These are phyloP conservation scores for Penicillium sp. DNA, from an alignment of 2,329 filamentous ascomycete genomes.

Conservation along the genomic window DNA sequence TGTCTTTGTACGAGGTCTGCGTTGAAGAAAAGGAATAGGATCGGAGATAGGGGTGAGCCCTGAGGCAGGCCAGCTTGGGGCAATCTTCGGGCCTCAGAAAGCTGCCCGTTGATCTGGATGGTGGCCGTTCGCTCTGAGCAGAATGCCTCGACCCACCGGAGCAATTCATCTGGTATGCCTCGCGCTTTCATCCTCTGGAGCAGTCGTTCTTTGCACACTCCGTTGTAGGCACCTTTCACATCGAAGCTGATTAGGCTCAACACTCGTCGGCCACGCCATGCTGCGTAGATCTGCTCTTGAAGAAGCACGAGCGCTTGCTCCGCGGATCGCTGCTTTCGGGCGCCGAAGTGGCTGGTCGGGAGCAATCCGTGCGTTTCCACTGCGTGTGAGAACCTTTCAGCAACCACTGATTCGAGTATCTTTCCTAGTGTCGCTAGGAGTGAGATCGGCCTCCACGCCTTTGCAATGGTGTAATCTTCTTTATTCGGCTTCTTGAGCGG, in stretches of 20 bases:
- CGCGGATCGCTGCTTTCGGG: constrained; percentile 35
- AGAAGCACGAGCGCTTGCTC: constrained; percentile 37
- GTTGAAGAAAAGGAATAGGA: too few species aligned
- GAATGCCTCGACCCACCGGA: constrained; percentile 30
- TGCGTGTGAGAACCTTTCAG: constrained; percentile 29
- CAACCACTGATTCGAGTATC: constrained; percentile 31
- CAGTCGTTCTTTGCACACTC: constrained; percentile 36
- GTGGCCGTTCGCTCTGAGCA: constrained; percentile 24
- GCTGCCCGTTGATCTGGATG: constrained; percentile 21
- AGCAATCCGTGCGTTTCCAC: constrained; percentile 32
- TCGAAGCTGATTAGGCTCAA: constrained; percentile 34
- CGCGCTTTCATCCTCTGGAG: constrained; percentile 27
- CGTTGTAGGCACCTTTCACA: constrained; percentile 45
- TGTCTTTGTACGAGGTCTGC: constrained; percentile 33
- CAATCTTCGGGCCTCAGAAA: constrained; percentile 14
- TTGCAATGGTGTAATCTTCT: constrained; percentile 13
- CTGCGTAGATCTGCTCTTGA: not conserved
- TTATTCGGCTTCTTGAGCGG: constrained; percentile 10
- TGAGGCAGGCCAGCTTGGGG: constrained; percentile 20
- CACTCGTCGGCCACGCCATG: not conserved
- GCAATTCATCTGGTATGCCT: constrained; percentile 25
- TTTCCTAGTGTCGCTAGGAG: constrained; percentile 31
- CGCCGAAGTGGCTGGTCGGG: constrained; percentile 41
- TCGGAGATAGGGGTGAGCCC: constrained; percentile 33
- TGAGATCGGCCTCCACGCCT: constrained; percentile 24